These are phyloP conservation scores for Albugo candida DNA, from an alignment of 352 stramenopile genomes.

Conservation along the genomic window DNA sequence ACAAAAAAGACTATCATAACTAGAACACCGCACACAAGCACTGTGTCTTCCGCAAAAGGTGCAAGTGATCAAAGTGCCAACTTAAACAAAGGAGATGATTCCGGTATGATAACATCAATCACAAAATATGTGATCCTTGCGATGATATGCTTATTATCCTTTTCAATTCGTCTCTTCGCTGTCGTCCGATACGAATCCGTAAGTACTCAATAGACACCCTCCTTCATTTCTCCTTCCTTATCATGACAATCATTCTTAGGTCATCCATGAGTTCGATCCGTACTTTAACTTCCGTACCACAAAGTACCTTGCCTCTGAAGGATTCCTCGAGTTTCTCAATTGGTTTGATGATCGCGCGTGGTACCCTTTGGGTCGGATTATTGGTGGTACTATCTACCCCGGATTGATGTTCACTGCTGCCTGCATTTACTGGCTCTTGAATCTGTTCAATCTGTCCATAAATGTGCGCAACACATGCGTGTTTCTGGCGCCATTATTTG, in stretches of 20 bases:
- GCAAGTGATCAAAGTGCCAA: conserved; percentile 19
- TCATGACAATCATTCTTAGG: conserved; percentile 14
- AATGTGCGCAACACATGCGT: conserved; percentile 86
- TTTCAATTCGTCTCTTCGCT: conserved; percentile 84
- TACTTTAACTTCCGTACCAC: conserved; percentile 99
- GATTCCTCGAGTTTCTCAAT: conserved; percentile 91
- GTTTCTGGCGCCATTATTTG: conserved; percentile 82
- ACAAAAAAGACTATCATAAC: no score
- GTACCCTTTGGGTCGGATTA: conserved; percentile 85
- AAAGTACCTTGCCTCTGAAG: conserved; percentile 88
- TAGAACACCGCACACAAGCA: no score
- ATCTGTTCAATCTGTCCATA: conserved; percentile 83
- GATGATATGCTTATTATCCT: conserved; percentile 86
- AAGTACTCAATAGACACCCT: conserved; percentile 9
- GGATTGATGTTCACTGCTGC: conserved; percentile 83
- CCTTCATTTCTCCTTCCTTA: not conserved
- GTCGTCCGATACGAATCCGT: conserved; percentile 86
- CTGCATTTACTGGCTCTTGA: conserved; percentile 77
- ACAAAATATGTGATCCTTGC: conserved; percentile 81
- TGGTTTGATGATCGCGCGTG: conserved; percentile 96
- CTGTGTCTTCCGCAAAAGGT: no score
- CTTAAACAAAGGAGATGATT: conserved; percentile 46
- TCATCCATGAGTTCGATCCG: conserved; percentile 85
- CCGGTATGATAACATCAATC: conserved; percentile 46
- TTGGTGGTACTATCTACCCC: conserved; percentile 87